A percentile compares a stretch with the other conserved stretches of the same genome.
phyloP scores from a whole-genome alignment of 2,329 filamentous ascomycete genomes.

The Leptodontidium sp. region DNA sequence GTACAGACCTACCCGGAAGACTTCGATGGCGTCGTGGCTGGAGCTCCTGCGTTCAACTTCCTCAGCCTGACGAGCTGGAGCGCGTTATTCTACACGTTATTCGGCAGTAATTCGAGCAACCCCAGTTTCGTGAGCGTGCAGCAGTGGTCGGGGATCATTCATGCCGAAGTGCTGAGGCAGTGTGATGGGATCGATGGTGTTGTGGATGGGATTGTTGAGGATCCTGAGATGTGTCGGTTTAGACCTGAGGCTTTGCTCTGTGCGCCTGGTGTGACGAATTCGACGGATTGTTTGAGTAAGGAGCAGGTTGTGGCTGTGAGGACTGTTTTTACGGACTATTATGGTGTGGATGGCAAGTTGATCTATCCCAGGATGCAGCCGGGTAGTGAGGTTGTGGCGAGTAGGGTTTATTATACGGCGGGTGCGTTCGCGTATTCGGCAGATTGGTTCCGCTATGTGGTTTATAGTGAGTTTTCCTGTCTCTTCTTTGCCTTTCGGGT shows the following conservation, averaged over 20 bases:
- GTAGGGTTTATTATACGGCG: conserved; percentile 14
- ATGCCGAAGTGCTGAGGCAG: conserved; percentile 46
- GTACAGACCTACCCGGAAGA: conserved; percentile 51
- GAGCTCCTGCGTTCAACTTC: conserved; percentile 48
- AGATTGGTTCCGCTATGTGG: conserved; percentile 31
- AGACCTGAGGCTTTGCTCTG: conserved; percentile 37
- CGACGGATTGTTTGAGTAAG: conserved; percentile 52
- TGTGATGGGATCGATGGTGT: conserved; percentile 53
- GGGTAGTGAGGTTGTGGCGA: conserved; percentile 50
- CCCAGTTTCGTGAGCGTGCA: conserved; percentile 25
- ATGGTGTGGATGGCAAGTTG: conserved; percentile 53
- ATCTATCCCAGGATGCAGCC: conserved; percentile 61
- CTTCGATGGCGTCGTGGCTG: conserved; percentile 54
- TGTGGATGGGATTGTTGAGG: conserved; percentile 50
- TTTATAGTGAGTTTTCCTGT: conserved; percentile 22
- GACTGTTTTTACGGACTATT: conserved; percentile 52
- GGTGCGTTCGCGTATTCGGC: conserved; percentile 26
- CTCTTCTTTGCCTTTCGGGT: too few relatives aligned
- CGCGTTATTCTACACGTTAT: conserved; percentile 30
- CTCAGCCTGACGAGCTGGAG: conserved; percentile 34
- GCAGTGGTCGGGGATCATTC: conserved; percentile 36
- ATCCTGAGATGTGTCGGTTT: conserved; percentile 50
- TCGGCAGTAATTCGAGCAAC: conserved; percentile 27
- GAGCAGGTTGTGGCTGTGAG: conserved; percentile 54
- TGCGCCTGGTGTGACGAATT: conserved; percentile 40